Base-by-base conservation (phyloP, 345 rosid species). In the Durio zibethinus region DNA sequence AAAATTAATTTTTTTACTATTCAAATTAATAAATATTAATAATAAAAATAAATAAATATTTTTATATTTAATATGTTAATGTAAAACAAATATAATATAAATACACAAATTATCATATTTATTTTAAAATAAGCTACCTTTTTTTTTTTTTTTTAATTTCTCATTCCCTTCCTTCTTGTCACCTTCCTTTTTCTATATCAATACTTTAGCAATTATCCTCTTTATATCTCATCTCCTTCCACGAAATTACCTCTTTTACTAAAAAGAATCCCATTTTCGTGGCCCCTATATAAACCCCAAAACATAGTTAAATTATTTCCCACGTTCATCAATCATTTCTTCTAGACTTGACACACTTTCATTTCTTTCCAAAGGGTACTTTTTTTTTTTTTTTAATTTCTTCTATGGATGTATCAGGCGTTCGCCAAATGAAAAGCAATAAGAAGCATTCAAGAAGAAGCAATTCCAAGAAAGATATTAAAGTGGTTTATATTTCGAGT, bases 401-500 rank as follows among this genome's bases (percentile, higher is more conserved):
- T 35, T 4, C 25, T 0, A 87, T 82, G 89, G 87, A 83, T 52
- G 68, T 75, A 11, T 79, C 78, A 7, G 83, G 87, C 14, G 79
- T 74, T 42, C 72, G 76, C 38, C 69, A 29, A 45, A 33, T 7
- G 83, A 83, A 80, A 72, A 53, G 18, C 61, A 67, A 27, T 9
- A 80, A 48, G 70, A 68, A 68, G 38, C 35, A 35, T 0, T 0
- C 43, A 14, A 85, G 16, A n/a, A 76, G 77, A 12, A 75, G 60
- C 25, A 52, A 7, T 50, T 33, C 25, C 2, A 81, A 83, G 21
- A 84, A 86, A 40, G 88, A 53, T 2, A 71, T 94, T 80, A 93
- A 92, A 82, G 94, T 93, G 38, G 92, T 91, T 66, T 90, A 93
- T 84, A 93, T 93, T 29, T 93, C 95, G 0, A 92, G 83, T 79